These are phyloP conservation scores for Corallochytrium limacisporum DNA, from an alignment of 78 protist species.

Conservation along the genomic window DNA sequence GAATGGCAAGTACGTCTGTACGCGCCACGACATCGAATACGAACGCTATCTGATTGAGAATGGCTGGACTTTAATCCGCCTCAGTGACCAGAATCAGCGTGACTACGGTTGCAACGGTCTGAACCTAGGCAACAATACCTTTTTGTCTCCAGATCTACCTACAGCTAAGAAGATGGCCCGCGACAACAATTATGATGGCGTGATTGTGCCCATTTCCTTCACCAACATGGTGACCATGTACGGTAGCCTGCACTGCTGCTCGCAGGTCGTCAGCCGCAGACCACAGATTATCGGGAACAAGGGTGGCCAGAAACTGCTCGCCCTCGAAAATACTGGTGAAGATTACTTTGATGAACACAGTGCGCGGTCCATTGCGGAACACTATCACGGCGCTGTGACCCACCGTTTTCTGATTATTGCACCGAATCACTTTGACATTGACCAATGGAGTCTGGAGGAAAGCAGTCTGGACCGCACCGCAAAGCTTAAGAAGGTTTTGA, in stretches of 20 bases:
- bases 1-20: conserved; percentile 9
- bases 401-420: too few species aligned
- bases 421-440: too few species aligned
- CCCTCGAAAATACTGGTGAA: too few species aligned
- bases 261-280: conserved; percentile 42
- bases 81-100: conserved; percentile 47
- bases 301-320: too few species aligned
- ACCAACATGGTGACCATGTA: conserved; percentile 62
- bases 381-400: too few species aligned
- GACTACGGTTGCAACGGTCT: conserved; percentile 65
- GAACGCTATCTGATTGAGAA: conserved; percentile 26
- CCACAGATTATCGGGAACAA: too few species aligned
- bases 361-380: too few species aligned
- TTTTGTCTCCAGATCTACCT: conserved; percentile 52
- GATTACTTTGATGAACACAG: too few species aligned
- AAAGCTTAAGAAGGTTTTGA: too few species aligned
- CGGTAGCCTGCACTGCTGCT: conserved; percentile 77
- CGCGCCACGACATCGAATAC: conserved; percentile 38
- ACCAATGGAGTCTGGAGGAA: too few species aligned
- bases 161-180: conserved; percentile 45
- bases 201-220: conserved; percentile 33
- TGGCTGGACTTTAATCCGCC: conserved; percentile 55
- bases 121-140: conserved; percentile 65
- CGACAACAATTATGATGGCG: conserved; percentile 12
- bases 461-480: too few species aligned